Conservation (phyloP, 2,329 filamentous ascomycete genomes). For the Davidsoniella neocaledoniae region DNA sequence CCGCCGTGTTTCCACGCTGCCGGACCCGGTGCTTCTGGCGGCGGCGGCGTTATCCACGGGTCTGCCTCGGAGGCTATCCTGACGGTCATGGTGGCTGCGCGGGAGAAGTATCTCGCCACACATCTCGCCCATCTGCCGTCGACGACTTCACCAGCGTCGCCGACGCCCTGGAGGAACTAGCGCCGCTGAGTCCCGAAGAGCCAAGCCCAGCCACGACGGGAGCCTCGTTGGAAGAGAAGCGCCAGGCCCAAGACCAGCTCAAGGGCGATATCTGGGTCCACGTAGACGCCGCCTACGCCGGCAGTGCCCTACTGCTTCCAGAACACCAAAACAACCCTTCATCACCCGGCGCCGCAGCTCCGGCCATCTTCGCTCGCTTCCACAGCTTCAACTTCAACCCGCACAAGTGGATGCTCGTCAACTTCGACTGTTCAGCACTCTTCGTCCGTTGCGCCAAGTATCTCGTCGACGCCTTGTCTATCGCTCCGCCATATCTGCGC, state of each 20-base stretch:
- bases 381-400: conserved; percentile 92
- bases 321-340: conserved; percentile 57
- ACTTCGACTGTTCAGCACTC: conserved; percentile 73
- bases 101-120: conserved; percentile 58
- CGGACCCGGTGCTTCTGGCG: conserved; percentile 37
- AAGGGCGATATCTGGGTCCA: conserved; percentile 64
- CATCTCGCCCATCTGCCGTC: conserved; percentile 38
- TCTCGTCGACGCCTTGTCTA: conserved; percentile 63
- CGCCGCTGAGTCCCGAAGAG: not conserved
- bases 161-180: conserved; percentile 20
- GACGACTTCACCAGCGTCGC: conserved; percentile 64
- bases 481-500: conserved; percentile 64
- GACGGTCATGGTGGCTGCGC: conserved; percentile 71
- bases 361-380: conserved; percentile 41
- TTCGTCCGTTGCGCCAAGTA: conserved; percentile 60
- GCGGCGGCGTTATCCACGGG: conserved; percentile 89
- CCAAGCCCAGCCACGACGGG: not conserved
- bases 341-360: conserved; percentile 26
- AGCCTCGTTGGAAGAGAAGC: conserved; percentile 10
- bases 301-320: conserved; percentile 64
- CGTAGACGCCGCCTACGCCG: conserved; percentile 85
- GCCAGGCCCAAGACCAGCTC: conserved; percentile 15
- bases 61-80: conserved; percentile 77
- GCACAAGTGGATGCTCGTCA: conserved; percentile 93
- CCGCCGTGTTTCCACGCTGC: conserved; percentile 59